These are phyloP conservation scores for Mortierella sp. DNA, from an alignment of 371 early-diverging fungal species.

Conservation along the genomic window DNA sequence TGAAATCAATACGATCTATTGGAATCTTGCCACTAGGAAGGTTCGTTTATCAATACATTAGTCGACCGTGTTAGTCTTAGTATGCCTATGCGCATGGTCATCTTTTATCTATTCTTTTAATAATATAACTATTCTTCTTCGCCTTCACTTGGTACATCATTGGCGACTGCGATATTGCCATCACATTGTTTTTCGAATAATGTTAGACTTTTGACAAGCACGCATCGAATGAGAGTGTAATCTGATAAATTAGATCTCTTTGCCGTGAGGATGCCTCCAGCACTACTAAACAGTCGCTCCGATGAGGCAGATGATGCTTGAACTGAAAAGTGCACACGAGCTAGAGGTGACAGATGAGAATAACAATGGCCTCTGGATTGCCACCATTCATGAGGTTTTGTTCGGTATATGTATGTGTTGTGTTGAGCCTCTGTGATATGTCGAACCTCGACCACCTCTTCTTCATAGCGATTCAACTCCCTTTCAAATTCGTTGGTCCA, in stretches of 20 bases:
- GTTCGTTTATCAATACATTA: no score
- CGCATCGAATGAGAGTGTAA: neutral
- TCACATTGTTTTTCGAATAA: no score
- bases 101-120: no score
- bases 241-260: neutral
- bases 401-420: neutral
- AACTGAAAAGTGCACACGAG: neutral
- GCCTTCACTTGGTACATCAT: no score
- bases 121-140: no score
- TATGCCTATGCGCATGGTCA: no score
- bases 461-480: neutral
- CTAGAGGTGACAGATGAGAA: neutral
- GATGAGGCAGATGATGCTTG: neutral
- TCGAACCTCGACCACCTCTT: neutral
- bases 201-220: neutral
- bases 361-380: neutral
- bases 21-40: no score
- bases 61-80: no score
- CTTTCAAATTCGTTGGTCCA: neutral
- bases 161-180: no score
- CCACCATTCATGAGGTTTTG: slow-evolving; percentile 2
- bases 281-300: slow-evolving; percentile 3
- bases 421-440: no score
- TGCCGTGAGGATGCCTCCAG: neutral
- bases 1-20: no score